Evolutionary conservation across 345 rosid genomes (phyloP), one percentile per base, ranked within the genome.

Genomic region (Dovyalis caffra): DNA sequence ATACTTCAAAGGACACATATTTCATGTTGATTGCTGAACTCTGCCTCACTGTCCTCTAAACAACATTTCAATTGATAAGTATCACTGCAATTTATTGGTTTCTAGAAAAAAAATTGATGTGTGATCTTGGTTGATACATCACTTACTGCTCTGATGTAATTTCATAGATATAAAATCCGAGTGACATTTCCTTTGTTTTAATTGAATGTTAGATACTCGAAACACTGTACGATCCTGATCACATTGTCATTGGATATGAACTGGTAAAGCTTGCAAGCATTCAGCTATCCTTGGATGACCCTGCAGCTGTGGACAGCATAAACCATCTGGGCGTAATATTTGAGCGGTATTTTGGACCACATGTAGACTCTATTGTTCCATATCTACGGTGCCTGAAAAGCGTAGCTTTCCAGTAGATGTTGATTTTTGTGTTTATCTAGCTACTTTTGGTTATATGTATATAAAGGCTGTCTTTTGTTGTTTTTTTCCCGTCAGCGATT

Each of bases 231-330:
- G 91, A 80, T 65, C 79, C 71, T 35, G 78, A 83, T 80, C 93
- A 89, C 78, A 86, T 92, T 26, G 94, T 83, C 51, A 88, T 90
- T 74, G 98, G 89, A 83, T 80, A 90, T 72, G 98, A 94, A 80
- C 82, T 92, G 80, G 87, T 86, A 73, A 90, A 94, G 90, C 91
- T 92, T 71, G 77, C 89, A 34, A 89, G 92, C 47, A 85, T 94
- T 80, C 85, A 87, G 77, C 83, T 85, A 12, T 80, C 85, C 32
- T n/a, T 80, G 82, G 87, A 78, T 35, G 91, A 92, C 78, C 56
- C 23, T 23, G 64, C 45, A 75, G 84, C 80, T 16, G 82, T 61
- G 70, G 85, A 88, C 65, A 83, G 73, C 67, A 83, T 83, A 74
- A 84, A 81, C 76, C 85, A 69, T 64, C 29, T 88, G 20, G 38